Conservation (phyloP, 1,284 basidiomycete genomes). For the Microbotryomycetes sp. region DNA sequence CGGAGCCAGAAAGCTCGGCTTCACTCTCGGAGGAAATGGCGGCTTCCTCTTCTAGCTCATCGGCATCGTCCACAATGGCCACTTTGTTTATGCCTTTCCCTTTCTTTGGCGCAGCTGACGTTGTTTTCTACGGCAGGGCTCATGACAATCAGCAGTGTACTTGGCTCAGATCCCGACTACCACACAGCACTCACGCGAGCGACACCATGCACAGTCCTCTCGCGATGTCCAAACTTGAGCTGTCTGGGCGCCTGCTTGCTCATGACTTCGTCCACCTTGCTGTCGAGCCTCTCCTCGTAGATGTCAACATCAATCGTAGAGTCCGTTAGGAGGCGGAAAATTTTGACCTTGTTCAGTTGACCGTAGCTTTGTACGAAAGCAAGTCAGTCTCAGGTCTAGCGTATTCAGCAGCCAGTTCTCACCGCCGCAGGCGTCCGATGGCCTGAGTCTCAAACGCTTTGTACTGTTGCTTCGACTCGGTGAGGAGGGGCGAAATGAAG, state of each 20-base stretch:
- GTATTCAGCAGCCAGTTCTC: background rate
- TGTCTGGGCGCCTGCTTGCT: background rate
- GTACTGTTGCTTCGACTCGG: conserved; percentile 66
- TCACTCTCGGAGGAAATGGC: background rate
- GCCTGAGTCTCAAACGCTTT: conserved; percentile 82
- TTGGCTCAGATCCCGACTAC: too few relatives aligned
- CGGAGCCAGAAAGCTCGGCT: background rate
- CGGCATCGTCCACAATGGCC: background rate
- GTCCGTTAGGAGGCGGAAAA: conserved; percentile 70
- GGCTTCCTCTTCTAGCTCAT: background rate
- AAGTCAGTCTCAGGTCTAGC: background rate
- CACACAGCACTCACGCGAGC: background rate
- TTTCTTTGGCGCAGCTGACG: background rate
- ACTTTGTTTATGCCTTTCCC: background rate
- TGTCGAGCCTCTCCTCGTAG: conserved; percentile 41
- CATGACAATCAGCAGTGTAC: too few relatives aligned
- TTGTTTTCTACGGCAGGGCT: too few relatives aligned
- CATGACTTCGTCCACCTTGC: background rate
- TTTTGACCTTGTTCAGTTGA: conserved; percentile 67
- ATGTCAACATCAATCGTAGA: conserved; percentile 83
- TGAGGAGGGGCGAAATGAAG: conserved; percentile 82
- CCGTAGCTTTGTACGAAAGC: conserved; percentile 50
- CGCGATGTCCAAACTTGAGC: background rate
- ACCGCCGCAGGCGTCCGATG: conserved; percentile 71
- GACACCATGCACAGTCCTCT: background rate